phyloP scores from a whole-genome alignment of 2,329 filamentous ascomycete genomes.

The Fusarium beomiforme region DNA sequence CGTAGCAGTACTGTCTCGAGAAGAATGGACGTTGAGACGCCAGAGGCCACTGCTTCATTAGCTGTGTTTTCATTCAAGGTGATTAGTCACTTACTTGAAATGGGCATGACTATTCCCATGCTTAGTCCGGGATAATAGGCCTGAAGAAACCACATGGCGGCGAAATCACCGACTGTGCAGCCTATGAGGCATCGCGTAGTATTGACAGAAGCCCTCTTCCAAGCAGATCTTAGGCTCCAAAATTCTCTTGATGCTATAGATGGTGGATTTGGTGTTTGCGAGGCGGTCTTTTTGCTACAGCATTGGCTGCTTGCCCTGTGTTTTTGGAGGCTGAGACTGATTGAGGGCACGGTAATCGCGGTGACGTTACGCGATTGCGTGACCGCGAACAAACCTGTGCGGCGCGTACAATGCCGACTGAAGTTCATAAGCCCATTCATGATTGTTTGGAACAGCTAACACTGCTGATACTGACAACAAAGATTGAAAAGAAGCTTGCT shows the following conservation, averaged over 20 bases:
- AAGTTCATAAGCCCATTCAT: rapidly evolving
- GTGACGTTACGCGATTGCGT: background rate
- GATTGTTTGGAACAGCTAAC: too few relatives aligned
- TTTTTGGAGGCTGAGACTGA: background rate
- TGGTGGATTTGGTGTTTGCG: background rate
- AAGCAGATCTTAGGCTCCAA: conserved; percentile 50
- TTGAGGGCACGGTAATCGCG: background rate
- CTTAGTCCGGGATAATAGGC: conserved; percentile 57
- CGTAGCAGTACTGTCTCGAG: conserved; percentile 63
- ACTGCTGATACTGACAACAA: too few relatives aligned
- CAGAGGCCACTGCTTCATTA: conserved; percentile 56
- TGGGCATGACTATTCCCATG: conserved; percentile 60
- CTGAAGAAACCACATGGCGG: conserved; percentile 65
- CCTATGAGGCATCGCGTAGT: conserved; percentile 65
- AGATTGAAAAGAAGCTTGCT: rapidly evolving
- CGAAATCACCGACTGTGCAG: conserved; percentile 66
- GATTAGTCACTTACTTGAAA: conserved; percentile 54
- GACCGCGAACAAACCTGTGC: background rate
- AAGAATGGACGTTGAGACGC: conserved; percentile 61
- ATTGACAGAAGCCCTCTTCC: conserved; percentile 63
- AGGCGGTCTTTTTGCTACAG: conserved; percentile 4
- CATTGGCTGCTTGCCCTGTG: conserved; percentile 22
- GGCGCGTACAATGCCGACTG: background rate
- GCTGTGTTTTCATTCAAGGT: rapidly evolving
- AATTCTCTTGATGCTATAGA: conserved; percentile 34